These are phyloP conservation scores for Stephania yunnanensis DNA, from an alignment of 164 flowering plant genomes.

Conservation along the genomic window DNA sequence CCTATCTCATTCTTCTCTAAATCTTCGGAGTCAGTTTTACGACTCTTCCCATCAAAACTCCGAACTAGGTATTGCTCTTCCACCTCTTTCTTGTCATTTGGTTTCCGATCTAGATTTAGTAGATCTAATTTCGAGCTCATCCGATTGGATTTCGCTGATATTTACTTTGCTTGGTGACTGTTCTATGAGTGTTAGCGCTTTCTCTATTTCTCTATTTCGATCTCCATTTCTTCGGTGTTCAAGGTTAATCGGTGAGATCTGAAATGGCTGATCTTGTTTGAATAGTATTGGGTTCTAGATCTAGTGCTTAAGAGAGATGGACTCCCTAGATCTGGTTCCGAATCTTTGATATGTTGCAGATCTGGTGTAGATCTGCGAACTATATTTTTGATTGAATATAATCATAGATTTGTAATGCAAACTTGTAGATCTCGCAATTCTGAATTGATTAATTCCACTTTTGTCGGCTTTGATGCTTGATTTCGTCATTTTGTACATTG, in stretches of 20 bases:
- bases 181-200: not conserved
- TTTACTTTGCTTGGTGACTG: not conserved
- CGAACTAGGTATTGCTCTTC: not conserved
- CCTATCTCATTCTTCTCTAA: not conserved
- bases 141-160: not conserved
- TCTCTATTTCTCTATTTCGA: not conserved
- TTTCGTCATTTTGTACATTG: not conserved
- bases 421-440: not conserved
- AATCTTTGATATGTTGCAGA: slow-evolving; percentile 3
- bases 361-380: not conserved
- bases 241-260: not conserved
- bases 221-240: not conserved
- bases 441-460: not conserved
- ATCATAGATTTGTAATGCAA: not conserved
- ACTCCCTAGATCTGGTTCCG: slow-evolving; percentile 3
- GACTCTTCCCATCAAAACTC: not conserved
- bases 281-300: not conserved
- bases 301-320: not conserved
- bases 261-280: not conserved
- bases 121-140: not conserved
- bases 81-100: not conserved
- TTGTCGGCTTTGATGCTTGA: not conserved
- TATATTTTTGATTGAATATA: not conserved
- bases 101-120: not conserved
- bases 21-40: not conserved